phyloP scores from a whole-genome alignment of 805 yeast species.

The Candida sanyiensis region DNA sequence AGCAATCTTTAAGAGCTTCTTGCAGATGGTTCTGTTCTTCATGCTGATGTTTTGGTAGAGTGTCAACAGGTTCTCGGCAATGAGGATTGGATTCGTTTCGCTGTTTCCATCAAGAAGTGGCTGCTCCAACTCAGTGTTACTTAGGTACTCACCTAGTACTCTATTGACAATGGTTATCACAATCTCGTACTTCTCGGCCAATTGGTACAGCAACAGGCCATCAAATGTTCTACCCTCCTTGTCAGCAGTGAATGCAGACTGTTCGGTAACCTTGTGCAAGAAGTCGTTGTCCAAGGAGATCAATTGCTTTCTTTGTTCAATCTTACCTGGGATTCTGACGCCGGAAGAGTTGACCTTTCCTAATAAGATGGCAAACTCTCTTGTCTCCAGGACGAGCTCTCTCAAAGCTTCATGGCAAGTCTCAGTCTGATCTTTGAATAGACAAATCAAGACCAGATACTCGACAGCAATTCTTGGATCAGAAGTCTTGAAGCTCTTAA shows the following conservation, averaged over 20 bases:
- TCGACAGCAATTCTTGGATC: constrained; percentile 93
- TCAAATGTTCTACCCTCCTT: constrained; percentile 88
- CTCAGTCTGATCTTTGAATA: constrained; percentile 44
- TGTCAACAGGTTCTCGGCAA: constrained; percentile 33
- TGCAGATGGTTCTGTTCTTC: constrained; percentile 61
- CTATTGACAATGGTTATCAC: constrained; percentile 72
- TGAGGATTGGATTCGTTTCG: constrained; percentile 38
- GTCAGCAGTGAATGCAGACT: constrained; percentile 80
- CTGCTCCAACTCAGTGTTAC: constrained; percentile 62
- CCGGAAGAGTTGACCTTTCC: constrained; percentile 85
- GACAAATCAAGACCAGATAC: constrained; percentile 66
- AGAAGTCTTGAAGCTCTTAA: constrained; percentile 73
- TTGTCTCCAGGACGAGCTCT: constrained; percentile 78
- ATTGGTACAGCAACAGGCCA: constrained; percentile 77
- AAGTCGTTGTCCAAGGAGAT: constrained; percentile 58
- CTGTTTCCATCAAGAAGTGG: constrained; percentile 36
- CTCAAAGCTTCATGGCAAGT: constrained; percentile 74
- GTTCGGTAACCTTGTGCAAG: constrained; percentile 67
- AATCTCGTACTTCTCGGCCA: constrained; percentile 80
- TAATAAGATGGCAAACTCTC: constrained; percentile 73
- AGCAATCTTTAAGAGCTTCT: constrained; percentile 57
- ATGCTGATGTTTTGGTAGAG: constrained; percentile 54
- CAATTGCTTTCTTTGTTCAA: constrained; percentile 70
- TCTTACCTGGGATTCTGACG: constrained; percentile 70
- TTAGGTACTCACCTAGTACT: constrained; percentile 69